Base-by-base conservation (phyloP, 2,329 filamentous ascomycete genomes). In the Aureobasidium sp. region DNA sequence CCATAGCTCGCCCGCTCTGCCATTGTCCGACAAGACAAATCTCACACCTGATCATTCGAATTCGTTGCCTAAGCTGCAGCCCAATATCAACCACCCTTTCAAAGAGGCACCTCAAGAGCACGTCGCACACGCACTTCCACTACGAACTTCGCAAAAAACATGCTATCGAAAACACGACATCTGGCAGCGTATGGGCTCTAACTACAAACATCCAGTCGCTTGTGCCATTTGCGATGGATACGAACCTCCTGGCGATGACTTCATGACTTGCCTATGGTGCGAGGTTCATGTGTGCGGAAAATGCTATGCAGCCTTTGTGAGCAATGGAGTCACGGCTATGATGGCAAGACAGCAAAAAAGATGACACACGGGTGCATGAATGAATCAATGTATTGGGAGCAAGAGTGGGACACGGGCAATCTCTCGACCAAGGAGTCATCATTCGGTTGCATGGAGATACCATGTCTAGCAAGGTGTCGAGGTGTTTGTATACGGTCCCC, bases 191-290 rank as follows among this genome's bases (percentile, higher is more conserved):
- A 47, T 54, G 44, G 59, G 59, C 6, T 42, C 41, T 25, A 61
- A 61, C 8, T 42, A 54, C 48, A 41, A 41, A 7, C 44, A 61
- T 41, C 59, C 59, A 5, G 51, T 61, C 27, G 32, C 59, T 34
- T 61, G 59, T 30, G 32, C 59, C 14, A 44, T 61, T 3, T 61
- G 59, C 27, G 59, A 61, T 27, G 50, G 50, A 2, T 57, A 61
- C 59, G 50, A 61, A 11, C 42, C 59, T 21, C 49, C 49, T 21
- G 59, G 59, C 14, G 51, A 61, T 4, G 59, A 61, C 30, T 61
- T 61, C 34, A 54, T 49, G 50, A 48, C 49, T 21, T 61, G 59
- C 29, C 16, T 44, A 4, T 61, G 59, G 59, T 61, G 59, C 11
- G 49, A 54, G 27, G 10, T 61, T 7, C 41, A 48, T 50, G 50